Base-by-base conservation (phyloP, 257 asterid species). In the Echium plantagineum region DNA sequence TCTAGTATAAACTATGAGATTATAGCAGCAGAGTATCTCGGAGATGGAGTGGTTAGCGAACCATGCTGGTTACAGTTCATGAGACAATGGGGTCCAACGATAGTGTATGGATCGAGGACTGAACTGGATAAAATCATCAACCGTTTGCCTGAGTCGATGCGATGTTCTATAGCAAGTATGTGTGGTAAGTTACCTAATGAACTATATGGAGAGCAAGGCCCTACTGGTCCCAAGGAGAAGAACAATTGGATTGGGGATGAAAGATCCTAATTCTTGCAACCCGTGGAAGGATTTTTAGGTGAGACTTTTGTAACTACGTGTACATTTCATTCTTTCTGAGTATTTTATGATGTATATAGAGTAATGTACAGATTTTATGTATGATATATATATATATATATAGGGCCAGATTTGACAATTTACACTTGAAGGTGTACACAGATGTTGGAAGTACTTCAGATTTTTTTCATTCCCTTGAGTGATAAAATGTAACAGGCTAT, bases 171-270 rank as follows among this genome's bases (percentile, higher is more conserved):
- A 55, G 71, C 72, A 71, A 77, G 63, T 52, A 72, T 80, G 26
- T 76, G 71, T 13, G 69, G 58, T 32, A 91, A 81, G 85, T 64
- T 91, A 56, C 97, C 98, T 0, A 9, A 82, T 71, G 98, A 91
- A 81, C 58, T 91, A 69, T 85, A 72, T 52, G 77, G 94, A 19
- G 98, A 91, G 74, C 95, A 84, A 56, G 98, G 98, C 2, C 98
- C 96, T 54, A 75, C 85, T 19, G 98, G 98, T 42, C 98, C 98
- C 0, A 91, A 88, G 85, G 98, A 86, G 90, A 91, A 91, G 87
- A 85, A 91, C 74, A 85, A 88, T 52, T 91, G 98, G 98, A n/a
- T 69, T 59, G 96, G 94, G 48, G 98, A 91, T 21, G 98, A 91
- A 72, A 82, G 96, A 71, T 74, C 94, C 69, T 84, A 84, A 80